phyloP scores from a whole-genome alignment of 2,329 filamentous ascomycete genomes.

The Fulvia fulva region DNA sequence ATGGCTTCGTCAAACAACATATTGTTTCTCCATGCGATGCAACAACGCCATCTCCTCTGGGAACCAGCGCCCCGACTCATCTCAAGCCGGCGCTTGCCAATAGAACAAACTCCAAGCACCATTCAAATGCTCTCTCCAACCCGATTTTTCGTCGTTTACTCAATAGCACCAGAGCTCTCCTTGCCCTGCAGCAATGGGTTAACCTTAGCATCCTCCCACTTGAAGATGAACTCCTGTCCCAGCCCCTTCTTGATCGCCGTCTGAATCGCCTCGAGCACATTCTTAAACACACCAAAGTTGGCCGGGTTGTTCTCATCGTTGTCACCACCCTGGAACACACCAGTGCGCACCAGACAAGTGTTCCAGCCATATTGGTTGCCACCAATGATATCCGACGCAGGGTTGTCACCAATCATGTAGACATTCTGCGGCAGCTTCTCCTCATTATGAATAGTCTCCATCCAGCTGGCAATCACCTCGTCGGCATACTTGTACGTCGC shows the following conservation, averaged over 20 bases:
- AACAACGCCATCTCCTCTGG: background rate
- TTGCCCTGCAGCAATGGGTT: slow-evolving; percentile 56
- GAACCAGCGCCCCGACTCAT: background rate
- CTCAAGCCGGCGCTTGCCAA: background rate
- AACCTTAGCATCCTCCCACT: slow-evolving; percentile 63
- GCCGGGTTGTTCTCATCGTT: slow-evolving; percentile 75
- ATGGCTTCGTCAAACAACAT: background rate
- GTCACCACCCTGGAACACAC: slow-evolving; percentile 71
- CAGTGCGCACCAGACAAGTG: slow-evolving; percentile 71
- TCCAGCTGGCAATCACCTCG: slow-evolving; percentile 68
- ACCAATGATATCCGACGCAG: slow-evolving; percentile 68
- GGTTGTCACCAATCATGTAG: slow-evolving; percentile 76
- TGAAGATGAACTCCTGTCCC: slow-evolving; percentile 69
- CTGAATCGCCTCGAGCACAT: slow-evolving; percentile 68
- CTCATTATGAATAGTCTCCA: slow-evolving; percentile 71
- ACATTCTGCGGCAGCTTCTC: slow-evolving; percentile 64
- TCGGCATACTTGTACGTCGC: slow-evolving; percentile 78
- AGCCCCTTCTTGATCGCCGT: slow-evolving; percentile 65
- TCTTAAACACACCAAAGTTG: slow-evolving; percentile 70
- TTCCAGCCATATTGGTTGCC: slow-evolving; percentile 82
- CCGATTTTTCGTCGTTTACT: slow-evolving; percentile 13
- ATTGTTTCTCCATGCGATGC: background rate
- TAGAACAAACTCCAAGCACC: background rate
- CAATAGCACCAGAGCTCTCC: slow-evolving; percentile 20
- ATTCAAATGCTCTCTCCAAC: background rate